A percentile compares a stretch with the other conserved stretches of the same genome.
Conservation (phyloP, 192 early-diverging fungal species). For the Gorgonomyces haynaldii region DNA sequence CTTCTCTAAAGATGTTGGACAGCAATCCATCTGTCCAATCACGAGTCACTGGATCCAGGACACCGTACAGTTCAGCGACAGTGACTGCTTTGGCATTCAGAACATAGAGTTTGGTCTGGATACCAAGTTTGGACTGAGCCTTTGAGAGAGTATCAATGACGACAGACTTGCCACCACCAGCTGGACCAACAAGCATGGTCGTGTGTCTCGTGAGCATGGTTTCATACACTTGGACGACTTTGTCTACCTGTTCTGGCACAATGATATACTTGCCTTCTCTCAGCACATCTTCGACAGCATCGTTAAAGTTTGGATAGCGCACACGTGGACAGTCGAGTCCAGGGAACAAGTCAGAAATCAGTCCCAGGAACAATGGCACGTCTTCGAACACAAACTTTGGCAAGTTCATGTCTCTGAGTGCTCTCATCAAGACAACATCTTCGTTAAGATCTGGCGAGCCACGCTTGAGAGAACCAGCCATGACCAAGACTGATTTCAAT, state of each 20-base stretch:
- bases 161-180: constrained; percentile 50
- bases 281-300: constrained; percentile 48
- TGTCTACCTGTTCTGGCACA: constrained; percentile 51
- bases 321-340: constrained; percentile 53
- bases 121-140: constrained; percentile 47
- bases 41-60: constrained; percentile 41
- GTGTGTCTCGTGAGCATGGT: constrained; percentile 53
- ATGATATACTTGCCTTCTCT: constrained; percentile 40
- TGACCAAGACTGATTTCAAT: constrained; percentile 47
- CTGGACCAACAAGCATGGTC: constrained; percentile 47
- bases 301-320: constrained; percentile 51
- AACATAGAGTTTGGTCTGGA: constrained; percentile 43
- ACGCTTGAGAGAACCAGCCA: constrained; percentile 49
- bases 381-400: constrained; percentile 57
- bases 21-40: constrained; percentile 54
- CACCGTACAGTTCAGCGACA: constrained; percentile 48
- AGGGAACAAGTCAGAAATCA: constrained; percentile 47
- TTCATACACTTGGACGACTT: constrained; percentile 51
- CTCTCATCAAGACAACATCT: constrained; percentile 51
- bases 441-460: constrained; percentile 49
- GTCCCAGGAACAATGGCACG: constrained; percentile 46
- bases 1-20: constrained; percentile 49
- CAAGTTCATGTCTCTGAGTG: constrained; percentile 50
- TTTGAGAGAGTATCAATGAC: constrained; percentile 48
- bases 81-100: constrained; percentile 52